phyloP scores from a whole-genome alignment of 495 filamentous ascomycete species.

The Aspergillus olivimuriae region DNA sequence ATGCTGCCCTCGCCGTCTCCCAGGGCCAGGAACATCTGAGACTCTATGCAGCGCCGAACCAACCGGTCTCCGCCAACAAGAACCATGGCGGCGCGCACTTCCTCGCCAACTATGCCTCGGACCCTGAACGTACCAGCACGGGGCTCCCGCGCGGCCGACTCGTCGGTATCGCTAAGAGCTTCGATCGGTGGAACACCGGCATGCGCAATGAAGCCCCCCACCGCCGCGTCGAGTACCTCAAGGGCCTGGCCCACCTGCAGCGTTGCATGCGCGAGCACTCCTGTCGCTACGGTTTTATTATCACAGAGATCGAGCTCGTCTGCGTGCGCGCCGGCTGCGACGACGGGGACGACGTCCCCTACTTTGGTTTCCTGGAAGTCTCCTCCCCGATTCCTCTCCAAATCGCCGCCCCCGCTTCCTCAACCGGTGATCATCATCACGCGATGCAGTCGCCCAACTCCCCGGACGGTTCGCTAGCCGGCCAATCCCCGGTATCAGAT shows the following conservation, averaged over 20 bases:
- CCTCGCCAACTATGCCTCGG: slow-evolving; percentile 63
- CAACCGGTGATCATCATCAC: neutral
- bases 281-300: slow-evolving; percentile 89
- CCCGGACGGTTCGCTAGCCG: slow-evolving; percentile 12
- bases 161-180: slow-evolving; percentile 81
- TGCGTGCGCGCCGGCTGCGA: slow-evolving; percentile 76
- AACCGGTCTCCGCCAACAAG: slow-evolving; percentile 44
- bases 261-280: slow-evolving; percentile 86
- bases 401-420: slow-evolving; percentile 17
- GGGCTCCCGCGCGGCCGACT: slow-evolving; percentile 71
- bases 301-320: slow-evolving; percentile 90
- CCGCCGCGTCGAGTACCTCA: slow-evolving; percentile 77
- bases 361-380: slow-evolving; percentile 81
- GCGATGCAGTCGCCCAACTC: slow-evolving; percentile 17
- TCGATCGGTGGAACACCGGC: slow-evolving; percentile 87
- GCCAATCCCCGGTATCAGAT: slow-evolving; percentile 16
- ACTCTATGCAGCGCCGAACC: slow-evolving; percentile 50
- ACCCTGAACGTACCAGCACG: slow-evolving; percentile 63
- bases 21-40: slow-evolving; percentile 55
- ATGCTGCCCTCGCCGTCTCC: slow-evolving; percentile 65
- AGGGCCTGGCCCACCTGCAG: slow-evolving; percentile 76
- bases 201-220: slow-evolving; percentile 79
- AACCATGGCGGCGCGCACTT: slow-evolving; percentile 54
- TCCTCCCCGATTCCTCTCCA: slow-evolving; percentile 52
- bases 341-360: slow-evolving; percentile 56